phyloP scores from a whole-genome alignment of 2,329 filamentous ascomycete species.

The Hypoxylon sp. region DNA sequence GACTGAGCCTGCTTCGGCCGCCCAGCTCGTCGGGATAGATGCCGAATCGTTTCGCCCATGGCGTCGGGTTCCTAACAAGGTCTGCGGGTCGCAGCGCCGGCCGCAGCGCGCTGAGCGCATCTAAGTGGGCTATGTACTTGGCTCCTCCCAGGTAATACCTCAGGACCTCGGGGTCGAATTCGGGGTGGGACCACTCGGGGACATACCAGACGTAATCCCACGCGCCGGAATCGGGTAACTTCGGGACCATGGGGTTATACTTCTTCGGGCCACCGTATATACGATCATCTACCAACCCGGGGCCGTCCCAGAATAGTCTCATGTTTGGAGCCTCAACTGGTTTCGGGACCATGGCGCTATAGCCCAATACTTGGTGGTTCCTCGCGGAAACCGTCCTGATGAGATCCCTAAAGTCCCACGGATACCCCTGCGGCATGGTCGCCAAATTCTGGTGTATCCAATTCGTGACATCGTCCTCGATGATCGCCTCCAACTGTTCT shows the following conservation, averaged over 20 bases:
- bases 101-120: constrained; percentile 24
- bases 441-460: too few relatives aligned
- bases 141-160: background rate
- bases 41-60: constrained; percentile 47
- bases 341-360: too few relatives aligned
- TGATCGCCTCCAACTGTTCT: too few relatives aligned
- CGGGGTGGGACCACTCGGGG: constrained; percentile 47
- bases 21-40: constrained; percentile 44
- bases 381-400: background rate
- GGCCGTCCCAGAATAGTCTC: too few relatives aligned
- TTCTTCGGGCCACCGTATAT: too few relatives aligned
- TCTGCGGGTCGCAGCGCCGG: constrained; percentile 46
- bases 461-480: too few relatives aligned
- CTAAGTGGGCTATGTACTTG: constrained; percentile 1
- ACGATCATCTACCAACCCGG: too few relatives aligned
- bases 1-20: constrained; percentile 50
- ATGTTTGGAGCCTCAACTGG: too few relatives aligned
- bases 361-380: background rate
- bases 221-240: constrained; percentile 21
- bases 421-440: background rate
- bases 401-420: background rate
- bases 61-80: constrained; percentile 38
- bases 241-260: constrained; percentile 8
- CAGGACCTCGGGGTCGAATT: constrained; percentile 24
- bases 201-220: constrained; percentile 43